Evolutionary conservation across 768 basidiomycete species (phyloP), one percentile per base, ranked within the genome.

Genomic region (Tricholoma flavovirens): DNA sequence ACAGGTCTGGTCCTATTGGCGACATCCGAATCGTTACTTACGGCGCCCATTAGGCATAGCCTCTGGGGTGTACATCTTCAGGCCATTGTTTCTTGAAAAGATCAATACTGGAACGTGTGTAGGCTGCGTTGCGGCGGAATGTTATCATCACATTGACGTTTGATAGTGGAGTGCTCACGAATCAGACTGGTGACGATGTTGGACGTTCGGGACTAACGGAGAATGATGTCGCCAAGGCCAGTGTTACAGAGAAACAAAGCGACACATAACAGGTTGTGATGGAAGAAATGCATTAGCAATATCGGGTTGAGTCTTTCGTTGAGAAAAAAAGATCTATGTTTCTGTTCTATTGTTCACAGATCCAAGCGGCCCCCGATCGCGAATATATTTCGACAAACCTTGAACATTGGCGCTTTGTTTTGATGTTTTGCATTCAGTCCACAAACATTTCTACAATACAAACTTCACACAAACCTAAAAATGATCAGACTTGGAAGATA

Each of bases 21-120:
- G 3, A 51, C n/a, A 14, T 10, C 12, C 33, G 17, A 45, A 30
- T 26, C 19, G 4, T 30, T 5, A 50, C 24, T 29, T 19, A 48
- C 54, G 52, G 51, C 56, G 24, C 40, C 19, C 51, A 45, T 17
- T 56, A 87, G 86, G 86, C 29, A 66, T 85, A 51, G 60, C 75
- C 24, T 86, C 86, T 11, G 86, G 86, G 8, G 65, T 85, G 19
- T 87, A 87, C 65, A 82, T 87, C 52, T 87, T 87, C 71, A 77
- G 79, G 62, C 85, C 85, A 4, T 60, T 77, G 56, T 62, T 78
- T 17, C 50, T 65, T 35, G 56, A 69, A 40, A 63, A 66, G 30
- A 50, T 33, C 35, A 36, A 29, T 26, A 45, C 46, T 17, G 59
- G 30, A 19, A 51, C 38, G 65, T 66, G 59, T 45, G 55, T 60